phyloP scores from a whole-genome alignment of 148 eudicot genomes.

The Hydrangea macrophylla region DNA sequence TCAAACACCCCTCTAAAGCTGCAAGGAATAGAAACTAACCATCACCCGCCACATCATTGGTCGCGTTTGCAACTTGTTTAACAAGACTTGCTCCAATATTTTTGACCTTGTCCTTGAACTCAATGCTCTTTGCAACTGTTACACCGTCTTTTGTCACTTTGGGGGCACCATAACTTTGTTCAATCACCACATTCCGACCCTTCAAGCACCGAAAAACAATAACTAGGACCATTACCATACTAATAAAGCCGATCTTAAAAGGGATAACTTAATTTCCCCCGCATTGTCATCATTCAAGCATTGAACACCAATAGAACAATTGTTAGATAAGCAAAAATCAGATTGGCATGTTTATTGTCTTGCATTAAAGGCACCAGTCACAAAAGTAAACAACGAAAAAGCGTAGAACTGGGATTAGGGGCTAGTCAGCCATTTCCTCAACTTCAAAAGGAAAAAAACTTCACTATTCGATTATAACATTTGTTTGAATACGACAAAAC shows the following conservation, averaged over 20 bases:
- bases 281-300: neutral
- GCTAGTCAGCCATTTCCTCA: neutral
- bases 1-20: neutral
- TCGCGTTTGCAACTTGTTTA: conserved; percentile 61
- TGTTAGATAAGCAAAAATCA: neutral
- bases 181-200: conserved; percentile 62
- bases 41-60: conserved; percentile 63
- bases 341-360: neutral
- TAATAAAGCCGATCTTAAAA: neutral
- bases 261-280: no score
- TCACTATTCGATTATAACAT: neutral
- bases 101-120: conserved; percentile 54
- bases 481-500: no score
- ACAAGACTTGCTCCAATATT: conserved; percentile 62
- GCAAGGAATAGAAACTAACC: conserved; percentile 28
- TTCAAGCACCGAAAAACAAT: conserved; percentile 10
- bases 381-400: no score
- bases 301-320: neutral
- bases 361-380: neutral
- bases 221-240: neutral
- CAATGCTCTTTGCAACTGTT: conserved; percentile 62
- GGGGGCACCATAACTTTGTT: conserved; percentile 64
- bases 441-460: no score
- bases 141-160: conserved; percentile 68
- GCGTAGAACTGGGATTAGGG: neutral